Evolutionary conservation across 306 rosid species (phyloP), one percentile per base, ranked within the genome.

Genomic region (Trifolium dubium): DNA sequence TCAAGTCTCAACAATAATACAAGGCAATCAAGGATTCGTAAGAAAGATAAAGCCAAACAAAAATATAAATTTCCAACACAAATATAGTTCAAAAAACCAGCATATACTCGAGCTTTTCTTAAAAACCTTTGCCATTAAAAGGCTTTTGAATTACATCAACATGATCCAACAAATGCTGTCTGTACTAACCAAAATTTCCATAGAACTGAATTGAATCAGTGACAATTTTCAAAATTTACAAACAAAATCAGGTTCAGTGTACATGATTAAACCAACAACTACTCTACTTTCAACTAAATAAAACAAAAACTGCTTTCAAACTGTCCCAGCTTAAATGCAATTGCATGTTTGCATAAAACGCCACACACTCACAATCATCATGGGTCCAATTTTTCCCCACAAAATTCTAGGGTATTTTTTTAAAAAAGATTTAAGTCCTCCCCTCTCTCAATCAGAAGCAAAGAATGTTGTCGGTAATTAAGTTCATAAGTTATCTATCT

Each of bases 301-400:
- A 73, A 80, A 53, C 47, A 43, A 41, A 73, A 80, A 62, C 47
- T 32, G 49, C 50, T 51, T 19, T 63, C 19, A 2, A 41, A 40
- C 35, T 32, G 30, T 59, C 18, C 11, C 61, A 74, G 40, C 61
- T 63, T 12, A 15, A 34, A 9, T 12, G 19, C 34, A 30, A 30
- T 68, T 46, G 19, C 19, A 50, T 53, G 28, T 4, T 72, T 41
- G 19, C 18, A 31, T 4, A 66, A 43, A 19, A 73, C n/a, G 6
- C 12, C 28, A 30, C 11, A 39, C 10, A 10, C 39, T 44, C 40
- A 31, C 53, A 71, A 60, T 7, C 62, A 30, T 19, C 10, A 30
- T 0, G n/a, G 10, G 34, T 31, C 9, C 10, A 3, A 2, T 13
- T 18, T 41, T 18, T 50, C 1, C 17, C 15, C 30, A 35, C 75